phyloP scores from a whole-genome alignment of 1,139 yeast species.

The Hyphopichia buzzinii region DNA sequence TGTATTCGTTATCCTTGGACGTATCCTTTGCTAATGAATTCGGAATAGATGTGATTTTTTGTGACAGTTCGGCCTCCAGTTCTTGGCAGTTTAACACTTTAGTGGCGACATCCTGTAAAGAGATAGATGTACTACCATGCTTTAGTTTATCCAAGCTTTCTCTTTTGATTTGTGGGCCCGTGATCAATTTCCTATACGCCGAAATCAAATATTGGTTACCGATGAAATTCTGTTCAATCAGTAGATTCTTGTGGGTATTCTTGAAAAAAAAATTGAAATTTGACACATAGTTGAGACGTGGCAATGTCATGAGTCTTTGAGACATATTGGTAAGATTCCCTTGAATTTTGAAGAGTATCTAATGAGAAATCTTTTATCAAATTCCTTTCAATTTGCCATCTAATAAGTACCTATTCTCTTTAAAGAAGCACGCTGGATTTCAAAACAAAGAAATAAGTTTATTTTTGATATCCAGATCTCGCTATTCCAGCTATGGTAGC shows the following conservation, averaged over 20 bases:
- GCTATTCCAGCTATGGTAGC: no score
- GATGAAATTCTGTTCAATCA: slow-evolving; percentile 34
- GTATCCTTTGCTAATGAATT: background rate
- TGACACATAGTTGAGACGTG: slow-evolving; percentile 28
- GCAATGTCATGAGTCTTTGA: slow-evolving; percentile 19
- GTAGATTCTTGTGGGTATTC: slow-evolving; percentile 32
- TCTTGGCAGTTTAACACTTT: slow-evolving; percentile 43
- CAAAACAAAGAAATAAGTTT: no score
- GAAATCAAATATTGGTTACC: slow-evolving; percentile 28
- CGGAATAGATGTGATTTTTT: slow-evolving; percentile 10
- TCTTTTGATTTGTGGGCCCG: background rate
- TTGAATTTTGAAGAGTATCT: no score
- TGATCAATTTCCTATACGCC: slow-evolving; percentile 6
- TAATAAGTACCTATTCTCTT: no score
- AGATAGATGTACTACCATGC: background rate
- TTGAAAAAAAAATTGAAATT: slow-evolving; percentile 42
- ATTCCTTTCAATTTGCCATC: no score
- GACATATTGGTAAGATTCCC: slow-evolving; percentile 16
- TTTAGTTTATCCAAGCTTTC: slow-evolving; percentile 3
- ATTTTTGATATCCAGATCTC: no score
- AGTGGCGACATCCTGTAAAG: slow-evolving; percentile 29
- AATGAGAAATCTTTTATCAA: no score
- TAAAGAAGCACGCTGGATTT: no score
- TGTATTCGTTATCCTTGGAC: slow-evolving; percentile 18
- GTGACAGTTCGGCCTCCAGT: slow-evolving; percentile 27